Base-by-base conservation (phyloP, 306 rosid species). In the Chamaecrista fasciculata region DNA sequence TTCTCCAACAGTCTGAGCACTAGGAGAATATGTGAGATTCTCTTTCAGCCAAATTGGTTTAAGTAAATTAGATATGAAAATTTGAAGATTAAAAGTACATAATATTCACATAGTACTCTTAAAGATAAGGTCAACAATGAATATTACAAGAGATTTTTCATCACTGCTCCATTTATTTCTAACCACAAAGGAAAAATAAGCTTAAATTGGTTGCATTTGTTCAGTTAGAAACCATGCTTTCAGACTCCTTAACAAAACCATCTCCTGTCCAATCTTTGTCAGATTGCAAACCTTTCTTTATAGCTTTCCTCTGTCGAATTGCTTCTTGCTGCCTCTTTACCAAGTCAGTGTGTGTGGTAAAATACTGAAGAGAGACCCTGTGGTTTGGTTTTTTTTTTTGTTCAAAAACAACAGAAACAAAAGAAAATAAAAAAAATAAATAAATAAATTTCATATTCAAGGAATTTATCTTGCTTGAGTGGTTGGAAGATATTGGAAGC, bases 211-310 rank as follows among this genome's bases (percentile, higher is more conserved):
- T 24, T 67, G 28, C 12, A 62, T 11, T 16, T 5, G 9, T 14
- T 84, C 78, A 93, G 77, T 94, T 94, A 15, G 99, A 94, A 65
- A 94, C 96, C 99, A 94, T 94, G 81, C 99, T 94, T 84, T 94
- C 99, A 31, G 77, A 80, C 79, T 94, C 99, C 28, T 79, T 84
- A 33, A 94, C 92, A 80, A 94, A 94, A 60, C 99, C 97, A 85
- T 91, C 99, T 65, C 97, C 99, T 0, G 99, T 94, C 97, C 99
- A 94, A 18, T 94, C 99, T 71, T 85, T 91, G 66, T 94, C 99
- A 25, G 99, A 94, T 16, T 82, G 83, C 83, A 94, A 82, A 4
- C 99, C 99, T 79, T 81, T 86, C 81, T 34, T 85, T 52, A 71
- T 77, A 24, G 97, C 97, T 78, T 91, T 94, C 72, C 99, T 87